phyloP scores from a whole-genome alignment of 345 rosid species.

The Aquilaria yunnanensis region DNA sequence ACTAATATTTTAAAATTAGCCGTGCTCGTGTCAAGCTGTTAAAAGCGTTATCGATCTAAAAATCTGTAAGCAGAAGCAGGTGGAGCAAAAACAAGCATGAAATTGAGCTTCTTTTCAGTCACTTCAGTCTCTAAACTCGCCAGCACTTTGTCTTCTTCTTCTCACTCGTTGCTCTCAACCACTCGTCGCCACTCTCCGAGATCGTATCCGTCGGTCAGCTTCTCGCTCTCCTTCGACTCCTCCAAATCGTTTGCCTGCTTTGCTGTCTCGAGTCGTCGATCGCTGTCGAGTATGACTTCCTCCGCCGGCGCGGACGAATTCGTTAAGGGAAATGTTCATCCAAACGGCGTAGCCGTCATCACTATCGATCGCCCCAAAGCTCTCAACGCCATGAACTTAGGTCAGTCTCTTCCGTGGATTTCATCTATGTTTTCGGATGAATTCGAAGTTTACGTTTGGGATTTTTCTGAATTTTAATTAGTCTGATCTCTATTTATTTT shows the following conservation, averaged over 20 bases:
- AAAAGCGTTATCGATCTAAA: too few relatives aligned
- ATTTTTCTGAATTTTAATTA: neutral
- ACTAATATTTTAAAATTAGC: too few relatives aligned
- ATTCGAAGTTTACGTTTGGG: neutral
- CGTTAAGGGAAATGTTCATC: constrained; percentile 61
- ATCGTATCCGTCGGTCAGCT: neutral
- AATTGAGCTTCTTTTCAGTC: neutral
- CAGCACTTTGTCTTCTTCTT: constrained; percentile 7
- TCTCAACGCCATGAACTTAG: constrained; percentile 95
- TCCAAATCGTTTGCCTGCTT: constrained; percentile 1
- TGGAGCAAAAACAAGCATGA: too few relatives aligned
- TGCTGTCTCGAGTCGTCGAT: constrained; percentile 18
- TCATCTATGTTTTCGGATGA: neutral
- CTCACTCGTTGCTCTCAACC: neutral
- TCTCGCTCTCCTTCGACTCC: neutral
- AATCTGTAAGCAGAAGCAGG: too few relatives aligned
- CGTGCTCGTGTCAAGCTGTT: too few relatives aligned
- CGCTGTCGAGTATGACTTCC: constrained; percentile 38
- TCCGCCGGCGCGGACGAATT: constrained; percentile 37
- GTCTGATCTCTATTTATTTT: neutral
- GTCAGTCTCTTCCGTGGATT: constrained; percentile 15
- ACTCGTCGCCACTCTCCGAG: constrained; percentile 1
- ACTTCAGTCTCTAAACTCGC: constrained; percentile 6
- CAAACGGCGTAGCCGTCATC: constrained; percentile 89
- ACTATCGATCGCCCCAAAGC: constrained; percentile 93